Evolutionary conservation across 495 filamentous ascomycete species (phyloP), one percentile per base, ranked within the genome.

Genomic region (Hypoxylon subgilvum): DNA sequence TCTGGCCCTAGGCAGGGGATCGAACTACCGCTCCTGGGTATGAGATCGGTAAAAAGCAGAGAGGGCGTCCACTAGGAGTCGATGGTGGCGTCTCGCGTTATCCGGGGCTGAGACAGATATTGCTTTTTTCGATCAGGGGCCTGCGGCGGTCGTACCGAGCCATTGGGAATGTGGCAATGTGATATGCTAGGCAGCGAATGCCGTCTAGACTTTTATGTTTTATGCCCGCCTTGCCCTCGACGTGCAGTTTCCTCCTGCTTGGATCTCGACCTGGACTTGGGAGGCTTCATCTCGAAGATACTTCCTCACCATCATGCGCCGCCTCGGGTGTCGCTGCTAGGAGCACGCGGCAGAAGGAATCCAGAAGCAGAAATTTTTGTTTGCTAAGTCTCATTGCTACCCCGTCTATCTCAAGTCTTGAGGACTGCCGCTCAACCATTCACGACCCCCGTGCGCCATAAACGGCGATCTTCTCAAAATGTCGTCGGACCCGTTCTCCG

Each of bases 1-100:
- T n/a, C n/a, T n/a, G n/a, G n/a, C n/a, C n/a, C n/a, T n/a, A n/a
- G n/a, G n/a, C n/a, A n/a, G n/a, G n/a, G n/a, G n/a, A n/a, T n/a
- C n/a, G n/a, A n/a, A n/a, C n/a, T n/a, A n/a, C n/a, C n/a, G n/a
- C n/a, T 17, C 14, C 17, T 30, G 23, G 8, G 4, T 27, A 4
- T 3, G 3, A 27, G 8, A 34, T 12, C 3, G n/a, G 3, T 13
- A 34, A 13, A 12, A 3, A 35, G 30, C 13, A 27, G 28, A 27
- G 13, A 40, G 30, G 47, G 43, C 55, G 36, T 63, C 41, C 14
- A 68, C 23, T 45, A 45, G 50, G 50, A 19, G 9, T 18, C n/a
- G 31, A 38, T 6, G n/a, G 19, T 6, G 23, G 27, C 34, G 35
- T 10, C 25, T n/a, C 34, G n/a, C 52, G 32, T 54, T 36, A 10